Conservation (phyloP, 2,329 filamentous ascomycete genomes). For the Penicillium digitatum region DNA sequence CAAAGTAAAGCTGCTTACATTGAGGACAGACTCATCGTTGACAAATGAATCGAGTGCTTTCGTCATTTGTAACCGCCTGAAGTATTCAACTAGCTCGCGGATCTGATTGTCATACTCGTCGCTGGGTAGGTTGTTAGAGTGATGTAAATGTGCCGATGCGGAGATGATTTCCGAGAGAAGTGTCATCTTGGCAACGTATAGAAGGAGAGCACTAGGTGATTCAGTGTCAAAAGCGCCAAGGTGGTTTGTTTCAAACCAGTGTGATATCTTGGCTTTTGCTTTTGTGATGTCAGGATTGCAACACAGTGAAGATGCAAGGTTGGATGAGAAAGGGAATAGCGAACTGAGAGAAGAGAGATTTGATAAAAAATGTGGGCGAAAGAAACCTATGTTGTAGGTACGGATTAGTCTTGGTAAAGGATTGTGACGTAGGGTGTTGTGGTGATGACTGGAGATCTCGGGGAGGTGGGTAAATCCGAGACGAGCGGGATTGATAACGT, state of each 20-base stretch:
- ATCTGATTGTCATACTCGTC: constrained; percentile 45
- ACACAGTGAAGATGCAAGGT: background rate
- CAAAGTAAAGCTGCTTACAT: constrained; percentile 27
- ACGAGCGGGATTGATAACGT: constrained; percentile 5
- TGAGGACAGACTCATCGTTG: constrained; percentile 34
- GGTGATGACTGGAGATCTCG: background rate
- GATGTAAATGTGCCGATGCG: constrained; percentile 31
- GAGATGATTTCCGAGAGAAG: constrained; percentile 12
- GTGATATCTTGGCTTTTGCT: background rate
- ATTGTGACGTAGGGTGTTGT: background rate
- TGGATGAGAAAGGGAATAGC: background rate
- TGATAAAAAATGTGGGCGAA: background rate
- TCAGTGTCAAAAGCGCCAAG: background rate
- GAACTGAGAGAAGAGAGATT: background rate
- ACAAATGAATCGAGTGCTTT: constrained; percentile 29
- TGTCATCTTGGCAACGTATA: constrained; percentile 9
- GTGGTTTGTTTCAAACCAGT: background rate
- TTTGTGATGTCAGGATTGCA: background rate
- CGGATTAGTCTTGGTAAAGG: background rate
- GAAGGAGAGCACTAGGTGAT: background rate
- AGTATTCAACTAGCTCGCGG: constrained; percentile 34
- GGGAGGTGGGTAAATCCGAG: constrained; percentile 1
- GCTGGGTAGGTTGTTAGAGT: constrained; percentile 33
- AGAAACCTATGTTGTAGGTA: background rate
- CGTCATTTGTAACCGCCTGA: constrained; percentile 37